Evolutionary conservation across 345 rosid species (phyloP).

Genomic region (Dipteronia sinensis): DNA sequence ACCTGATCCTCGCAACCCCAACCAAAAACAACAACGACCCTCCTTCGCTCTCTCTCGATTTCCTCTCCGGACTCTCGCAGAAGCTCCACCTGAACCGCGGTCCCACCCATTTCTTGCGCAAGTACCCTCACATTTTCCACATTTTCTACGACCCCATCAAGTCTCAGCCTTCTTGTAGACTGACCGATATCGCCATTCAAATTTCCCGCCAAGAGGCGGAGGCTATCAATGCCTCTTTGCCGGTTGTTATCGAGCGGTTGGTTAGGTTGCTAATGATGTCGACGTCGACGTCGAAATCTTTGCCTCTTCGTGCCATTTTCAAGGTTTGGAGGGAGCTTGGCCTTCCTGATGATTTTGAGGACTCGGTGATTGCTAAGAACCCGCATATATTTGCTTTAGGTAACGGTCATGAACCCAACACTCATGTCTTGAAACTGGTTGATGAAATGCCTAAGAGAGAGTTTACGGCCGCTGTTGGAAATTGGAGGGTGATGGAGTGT

Average conservation of each 20-base stretch:
- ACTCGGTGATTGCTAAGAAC: conserved; percentile 65
- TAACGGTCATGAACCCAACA: conserved; percentile 48
- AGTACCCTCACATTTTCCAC: conserved; percentile 76
- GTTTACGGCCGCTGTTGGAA: conserved; percentile 67
- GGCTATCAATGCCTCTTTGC: conserved; percentile 47
- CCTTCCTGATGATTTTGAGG: conserved; percentile 93
- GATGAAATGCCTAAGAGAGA: conserved; percentile 34
- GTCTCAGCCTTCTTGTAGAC: conserved; percentile 63
- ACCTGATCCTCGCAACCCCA: conserved; percentile 73
- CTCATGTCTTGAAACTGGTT: conserved; percentile 64
- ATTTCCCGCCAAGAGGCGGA: conserved; percentile 61
- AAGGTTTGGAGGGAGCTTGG: conserved; percentile 96
- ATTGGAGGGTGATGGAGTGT: conserved; percentile 78
- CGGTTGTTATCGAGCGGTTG: conserved; percentile 58
- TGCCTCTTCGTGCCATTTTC: conserved; percentile 84
- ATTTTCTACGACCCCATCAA: conserved; percentile 58
- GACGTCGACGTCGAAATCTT: conserved; percentile 50
- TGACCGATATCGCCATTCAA: conserved; percentile 55
- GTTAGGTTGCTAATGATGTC: conserved; percentile 73
- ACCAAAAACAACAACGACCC: conserved; percentile 35
- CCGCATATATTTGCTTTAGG: conserved; percentile 51
- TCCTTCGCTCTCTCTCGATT: conserved; percentile 72
- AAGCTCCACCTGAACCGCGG: conserved; percentile 87
- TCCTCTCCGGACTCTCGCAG: conserved; percentile 79
- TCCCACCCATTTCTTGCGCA: conserved; percentile 69